Evolutionary conservation across 306 rosid species (phyloP), one percentile per base, ranked within the genome.

Genomic region (Datisca glomerata): DNA sequence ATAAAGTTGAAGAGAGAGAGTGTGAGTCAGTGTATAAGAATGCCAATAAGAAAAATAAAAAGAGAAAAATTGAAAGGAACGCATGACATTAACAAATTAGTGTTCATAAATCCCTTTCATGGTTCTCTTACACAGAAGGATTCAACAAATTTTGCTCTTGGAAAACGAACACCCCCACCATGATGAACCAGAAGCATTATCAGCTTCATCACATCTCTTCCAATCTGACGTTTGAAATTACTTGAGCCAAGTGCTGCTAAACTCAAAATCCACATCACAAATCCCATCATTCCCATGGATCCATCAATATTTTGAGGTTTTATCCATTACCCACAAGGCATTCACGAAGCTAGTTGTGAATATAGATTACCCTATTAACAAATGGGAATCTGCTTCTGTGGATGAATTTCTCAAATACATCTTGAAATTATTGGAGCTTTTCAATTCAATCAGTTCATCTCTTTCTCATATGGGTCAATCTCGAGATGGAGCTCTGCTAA

Each of bases 291-390:
- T 71, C 31, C 13, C 78, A 23, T 79, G 79, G 78, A 51, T 79
- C 29, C 57, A 37, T 12, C 59, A 53, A 14, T 67, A 68, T 28
- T 52, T 82, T 16, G 57, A 60, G 41, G 57, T 75, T 19, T 51
- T 86, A 4, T 66, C 74, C 8, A 2, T 63, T 21, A 41, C 58
- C 51, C 55, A 76, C 73, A 55, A 54, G 21, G 79, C 75, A 41
- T 81, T 86, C 44, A 70, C 87, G 27, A 79, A 71, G 70, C 65
- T 87, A 15, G 58, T 76, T 12, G 59, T 25, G 61, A 81, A 67
- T 12, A 57, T 79, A 0, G 93, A 79, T 22, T 64, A 66, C 39
- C 85, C 93, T 2, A 52, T 60, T 39, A 63, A 46, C 48, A 63
- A 41, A 40, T 79, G 86, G 81, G 65, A 64, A 6, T 58, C 17